A percentile compares a stretch with the other conserved stretches of the same genome.
These are phyloP conservation scores for Phytopythium sindhum DNA, from an alignment of 352 stramenopile species.

Conservation along the genomic window DNA sequence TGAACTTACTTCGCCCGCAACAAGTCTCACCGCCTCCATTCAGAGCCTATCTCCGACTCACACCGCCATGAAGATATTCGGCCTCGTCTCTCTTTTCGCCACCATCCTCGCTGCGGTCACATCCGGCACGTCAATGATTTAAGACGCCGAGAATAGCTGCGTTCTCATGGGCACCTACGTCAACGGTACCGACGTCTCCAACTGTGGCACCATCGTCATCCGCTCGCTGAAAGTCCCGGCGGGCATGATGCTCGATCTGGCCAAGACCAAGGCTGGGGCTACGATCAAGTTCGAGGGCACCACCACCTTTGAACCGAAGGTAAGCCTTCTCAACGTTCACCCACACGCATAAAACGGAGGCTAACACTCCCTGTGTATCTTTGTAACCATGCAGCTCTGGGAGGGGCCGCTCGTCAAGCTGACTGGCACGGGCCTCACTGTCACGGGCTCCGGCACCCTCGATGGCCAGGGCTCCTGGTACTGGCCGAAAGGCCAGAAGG, in stretches of 20 bases:
- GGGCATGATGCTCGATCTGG: conserved; percentile 31
- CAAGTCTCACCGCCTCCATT: not conserved
- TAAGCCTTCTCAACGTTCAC: not conserved
- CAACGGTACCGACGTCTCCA: conserved; percentile 22
- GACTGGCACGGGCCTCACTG: conserved; percentile 20
- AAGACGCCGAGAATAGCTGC: conserved; percentile 8
- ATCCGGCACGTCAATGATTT: too few species aligned
- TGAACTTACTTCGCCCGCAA: not conserved
- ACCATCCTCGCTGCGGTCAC: not conserved
- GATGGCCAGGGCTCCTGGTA: conserved; percentile 35
- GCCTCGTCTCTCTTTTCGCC: not conserved
- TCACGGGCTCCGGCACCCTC: conserved; percentile 29
- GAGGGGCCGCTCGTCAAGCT: conserved; percentile 28
- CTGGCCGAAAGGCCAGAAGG: conserved; percentile 26
- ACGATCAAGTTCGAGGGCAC: conserved; percentile 32
- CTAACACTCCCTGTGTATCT: not conserved
- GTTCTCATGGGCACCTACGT: conserved; percentile 34
- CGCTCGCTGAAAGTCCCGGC: conserved; percentile 23
- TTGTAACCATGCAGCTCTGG: conserved; percentile 12
- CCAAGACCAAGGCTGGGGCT: conserved; percentile 19
- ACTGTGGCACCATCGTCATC: conserved; percentile 23
- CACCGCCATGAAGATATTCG: not conserved
- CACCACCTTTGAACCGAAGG: conserved; percentile 23
- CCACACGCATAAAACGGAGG: not conserved
- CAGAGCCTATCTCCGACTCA: not conserved